Percentiles rank a stretch among this genome's conserved stretches.
phyloP scores from a whole-genome alignment of 2,329 filamentous ascomycete genomes.

The Fusarium nelsonii region DNA sequence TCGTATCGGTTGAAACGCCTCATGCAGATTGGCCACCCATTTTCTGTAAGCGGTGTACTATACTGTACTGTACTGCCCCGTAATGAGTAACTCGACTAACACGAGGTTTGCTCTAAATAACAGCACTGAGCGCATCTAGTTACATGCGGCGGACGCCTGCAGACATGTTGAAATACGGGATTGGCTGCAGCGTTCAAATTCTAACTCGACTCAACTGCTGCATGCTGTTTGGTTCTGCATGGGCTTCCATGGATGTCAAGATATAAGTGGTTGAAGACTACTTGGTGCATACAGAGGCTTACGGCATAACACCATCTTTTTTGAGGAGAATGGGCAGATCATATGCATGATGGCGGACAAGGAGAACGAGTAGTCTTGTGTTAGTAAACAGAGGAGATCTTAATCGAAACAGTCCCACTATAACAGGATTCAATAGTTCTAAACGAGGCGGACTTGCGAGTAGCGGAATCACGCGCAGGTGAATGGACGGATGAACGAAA shows the following conservation, averaged over 20 bases:
- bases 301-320: constrained; percentile 34
- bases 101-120: constrained; percentile 3
- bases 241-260: constrained; percentile 11
- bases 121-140: constrained; percentile 23
- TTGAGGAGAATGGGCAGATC: background rate
- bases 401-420: constrained; percentile 12
- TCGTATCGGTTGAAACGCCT: constrained; percentile 37
- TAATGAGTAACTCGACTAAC: constrained; percentile 16
- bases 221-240: constrained; percentile 6
- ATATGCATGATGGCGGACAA: background rate
- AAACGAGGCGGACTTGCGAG: constrained; percentile 5
- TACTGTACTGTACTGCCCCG: constrained; percentile 16
- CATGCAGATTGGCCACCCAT: constrained; percentile 23
- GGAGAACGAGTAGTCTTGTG: constrained; percentile 1
- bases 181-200: constrained; percentile 14
- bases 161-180: constrained; percentile 22
- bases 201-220: background rate
- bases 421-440: constrained; percentile 26
- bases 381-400: constrained; percentile 2
- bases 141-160: constrained; percentile 36
- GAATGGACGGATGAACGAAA: too few relatives aligned
- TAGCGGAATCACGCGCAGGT: constrained; percentile 35
- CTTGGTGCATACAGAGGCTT: constrained; percentile 30
- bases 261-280: constrained; percentile 26
- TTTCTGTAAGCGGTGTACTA: constrained; percentile 38